Conservation (phyloP, 1,284 basidiomycete species). For the Schizophyllum amplum region DNA sequence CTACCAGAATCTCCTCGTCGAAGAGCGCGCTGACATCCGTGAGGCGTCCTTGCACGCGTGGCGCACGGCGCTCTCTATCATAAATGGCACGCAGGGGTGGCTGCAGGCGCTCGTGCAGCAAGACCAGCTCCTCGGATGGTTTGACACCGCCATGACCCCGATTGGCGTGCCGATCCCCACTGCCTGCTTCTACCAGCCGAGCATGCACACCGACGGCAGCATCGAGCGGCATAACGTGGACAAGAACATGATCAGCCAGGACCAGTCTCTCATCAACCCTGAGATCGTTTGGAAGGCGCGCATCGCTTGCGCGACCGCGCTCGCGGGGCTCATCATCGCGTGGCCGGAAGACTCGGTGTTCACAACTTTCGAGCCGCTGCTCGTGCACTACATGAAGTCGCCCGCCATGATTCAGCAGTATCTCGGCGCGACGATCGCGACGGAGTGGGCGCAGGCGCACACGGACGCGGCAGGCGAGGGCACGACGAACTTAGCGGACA, state of each 20-base stretch:
- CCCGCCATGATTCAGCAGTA: conserved; percentile 90
- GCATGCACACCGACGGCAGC: conserved; percentile 33
- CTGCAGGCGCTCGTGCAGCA: conserved; percentile 47
- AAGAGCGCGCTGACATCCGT: conserved; percentile 85
- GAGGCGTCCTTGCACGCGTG: conserved; percentile 75
- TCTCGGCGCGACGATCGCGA: conserved; percentile 75
- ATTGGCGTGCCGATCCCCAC: conserved; percentile 78
- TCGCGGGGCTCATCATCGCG: conserved; percentile 65
- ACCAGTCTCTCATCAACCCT: conserved; percentile 75
- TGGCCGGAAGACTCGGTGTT: conserved; percentile 55
- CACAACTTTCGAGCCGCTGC: conserved; percentile 59
- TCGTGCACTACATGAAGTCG: conserved; percentile 78
- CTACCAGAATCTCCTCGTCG: conserved; percentile 92
- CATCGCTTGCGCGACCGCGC: conserved; percentile 72
- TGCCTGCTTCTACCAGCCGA: conserved; percentile 63
- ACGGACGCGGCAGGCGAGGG: conserved; percentile 23
- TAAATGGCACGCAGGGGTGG: conserved; percentile 37
- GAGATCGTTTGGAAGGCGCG: conserved; percentile 82
- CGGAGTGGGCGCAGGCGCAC: conserved; percentile 85
- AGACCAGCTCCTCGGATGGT: conserved; percentile 69
- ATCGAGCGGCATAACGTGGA: conserved; percentile 86
- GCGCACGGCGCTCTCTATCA: conserved; percentile 58
- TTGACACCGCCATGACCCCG: conserved; percentile 86
- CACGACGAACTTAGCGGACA: conserved; percentile 38
- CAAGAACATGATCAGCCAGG: conserved; percentile 92